Evolutionary conservation across 164 flowering plant species (phyloP).

Genomic region (Houttuynia cordata): DNA sequence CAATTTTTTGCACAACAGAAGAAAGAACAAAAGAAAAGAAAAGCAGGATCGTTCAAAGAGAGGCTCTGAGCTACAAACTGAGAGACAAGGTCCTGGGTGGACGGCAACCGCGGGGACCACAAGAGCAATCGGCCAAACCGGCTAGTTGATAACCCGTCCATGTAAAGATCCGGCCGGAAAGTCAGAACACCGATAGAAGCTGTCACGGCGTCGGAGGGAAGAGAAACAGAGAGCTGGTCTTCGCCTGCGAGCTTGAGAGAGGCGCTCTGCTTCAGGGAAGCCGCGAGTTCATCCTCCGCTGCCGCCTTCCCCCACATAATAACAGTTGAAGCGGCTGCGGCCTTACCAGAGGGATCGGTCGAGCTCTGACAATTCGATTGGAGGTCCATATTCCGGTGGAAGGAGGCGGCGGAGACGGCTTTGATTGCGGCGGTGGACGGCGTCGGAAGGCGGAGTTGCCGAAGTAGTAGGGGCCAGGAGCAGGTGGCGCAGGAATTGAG

Average conservation of each 20-base stretch:
- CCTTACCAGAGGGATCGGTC: too few relatives aligned
- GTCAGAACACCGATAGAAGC: too few relatives aligned
- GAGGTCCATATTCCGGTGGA: too few relatives aligned
- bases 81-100: conserved; percentile 81
- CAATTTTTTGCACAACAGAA: neutral
- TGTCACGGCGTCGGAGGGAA: too few relatives aligned
- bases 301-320: conserved; percentile 56
- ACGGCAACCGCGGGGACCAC: conserved; percentile 72
- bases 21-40: neutral
- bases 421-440: too few relatives aligned
- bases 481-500: too few relatives aligned
- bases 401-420: too few relatives aligned
- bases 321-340: conserved; percentile 7
- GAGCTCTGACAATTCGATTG: too few relatives aligned
- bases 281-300: conserved; percentile 42
- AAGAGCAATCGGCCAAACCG: conserved; percentile 65
- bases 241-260: conserved; percentile 43
- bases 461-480: too few relatives aligned
- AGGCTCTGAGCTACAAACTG: conserved; percentile 28
- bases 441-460: too few relatives aligned
- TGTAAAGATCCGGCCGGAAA: conserved; percentile 18
- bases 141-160: conserved; percentile 39
- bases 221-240: conserved; percentile 14
- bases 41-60: neutral
- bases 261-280: conserved; percentile 26